Evolutionary conservation across 2,329 filamentous ascomycete genomes (phyloP), one percentile per base, ranked within the genome.

Genomic region (Malbranchea zuffiana): DNA sequence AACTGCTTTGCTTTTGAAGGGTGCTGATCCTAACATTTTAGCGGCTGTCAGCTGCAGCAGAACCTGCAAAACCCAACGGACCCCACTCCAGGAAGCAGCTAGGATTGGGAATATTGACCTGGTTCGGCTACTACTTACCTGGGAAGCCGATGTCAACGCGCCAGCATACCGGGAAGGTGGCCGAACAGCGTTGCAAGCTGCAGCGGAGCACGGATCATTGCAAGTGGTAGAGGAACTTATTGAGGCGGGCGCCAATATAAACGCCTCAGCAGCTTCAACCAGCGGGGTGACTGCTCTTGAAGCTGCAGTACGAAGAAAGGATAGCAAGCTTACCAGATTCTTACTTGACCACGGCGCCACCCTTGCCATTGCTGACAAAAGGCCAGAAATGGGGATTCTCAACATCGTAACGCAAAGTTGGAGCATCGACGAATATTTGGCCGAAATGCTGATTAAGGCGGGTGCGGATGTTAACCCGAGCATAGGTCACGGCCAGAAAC

Each of bases 151-250:
- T 33, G 37, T 39, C 23, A 39, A 44, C 20, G 44, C 43, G 10
- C 35, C 41, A 10, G 32, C 39, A 34, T 8, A 39, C 16, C 6
- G 17, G 5, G 17, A 28, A 8, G 17, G 40, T 15, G 57, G 54
- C 8, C 45, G 44, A 30, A 57, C 52, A n/a, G 51, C 57, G 13
- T 34, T 60, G 7, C 45, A 55, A 38, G 49, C 40, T n/a, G 57
- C 59, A n/a, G 54, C 54, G 3, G 46, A 48, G 32, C 6, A 48
- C 34, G 16, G 16, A 33, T 23, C 16, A 21, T 33, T 33, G 18
- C 18, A 21, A 33, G 31, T 23, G 16, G 31, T 33, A 10, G 12
- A 10, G 31, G 20, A 33, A 23, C 20, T 33, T 21, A n/a, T 33
- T 24, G 18, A 23, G 16, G 31, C 31, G 23, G 18, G 31, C 16